Conservation (phyloP, 2,329 filamentous ascomycete genomes). For the Aspergillus ruber region DNA sequence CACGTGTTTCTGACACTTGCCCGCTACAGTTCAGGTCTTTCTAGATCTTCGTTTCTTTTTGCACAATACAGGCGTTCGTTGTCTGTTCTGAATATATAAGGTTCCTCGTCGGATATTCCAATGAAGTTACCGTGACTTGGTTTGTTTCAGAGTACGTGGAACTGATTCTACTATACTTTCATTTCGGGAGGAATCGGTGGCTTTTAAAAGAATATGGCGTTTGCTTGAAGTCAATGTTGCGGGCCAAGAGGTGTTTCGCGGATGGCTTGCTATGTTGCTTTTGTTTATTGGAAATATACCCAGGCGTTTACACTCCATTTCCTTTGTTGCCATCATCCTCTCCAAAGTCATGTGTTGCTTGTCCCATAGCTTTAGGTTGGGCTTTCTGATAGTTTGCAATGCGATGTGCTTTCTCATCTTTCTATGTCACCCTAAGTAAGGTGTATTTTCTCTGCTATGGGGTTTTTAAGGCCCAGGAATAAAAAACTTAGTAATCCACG, state of each 20-base stretch:
- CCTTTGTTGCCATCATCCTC: conserved; percentile 4
- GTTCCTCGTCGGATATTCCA: conserved; percentile 13
- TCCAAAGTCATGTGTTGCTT: conserved; percentile 2
- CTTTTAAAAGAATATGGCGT: conserved; percentile 26
- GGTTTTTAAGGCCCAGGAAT: too few relatives aligned
- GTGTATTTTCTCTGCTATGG: too few relatives aligned
- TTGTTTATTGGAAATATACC: conserved; percentile 30
- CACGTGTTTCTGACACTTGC: background rate
- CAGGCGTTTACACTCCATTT: conserved; percentile 19
- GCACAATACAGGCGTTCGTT: conserved; percentile 29
- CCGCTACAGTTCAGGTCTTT: conserved; percentile 5
- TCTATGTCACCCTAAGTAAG: too few relatives aligned
- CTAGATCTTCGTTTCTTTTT: conserved; percentile 11
- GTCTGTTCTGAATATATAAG: conserved; percentile 12
- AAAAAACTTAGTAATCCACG: too few relatives aligned
- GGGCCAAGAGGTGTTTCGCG: conserved; percentile 27
- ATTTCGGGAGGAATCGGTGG: conserved; percentile 7
- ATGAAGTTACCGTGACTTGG: conserved; percentile 16
- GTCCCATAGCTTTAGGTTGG: background rate
- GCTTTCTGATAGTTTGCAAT: background rate
- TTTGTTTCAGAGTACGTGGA: conserved; percentile 15
- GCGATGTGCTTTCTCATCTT: background rate
- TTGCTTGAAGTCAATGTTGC: conserved; percentile 22
- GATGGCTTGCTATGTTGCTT: conserved; percentile 13
- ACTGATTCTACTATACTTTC: conserved; percentile 6